Evolutionary conservation across 2,329 filamentous ascomycete genomes (phyloP).

Genomic region (Allantophomopsis lycopodina): DNA sequence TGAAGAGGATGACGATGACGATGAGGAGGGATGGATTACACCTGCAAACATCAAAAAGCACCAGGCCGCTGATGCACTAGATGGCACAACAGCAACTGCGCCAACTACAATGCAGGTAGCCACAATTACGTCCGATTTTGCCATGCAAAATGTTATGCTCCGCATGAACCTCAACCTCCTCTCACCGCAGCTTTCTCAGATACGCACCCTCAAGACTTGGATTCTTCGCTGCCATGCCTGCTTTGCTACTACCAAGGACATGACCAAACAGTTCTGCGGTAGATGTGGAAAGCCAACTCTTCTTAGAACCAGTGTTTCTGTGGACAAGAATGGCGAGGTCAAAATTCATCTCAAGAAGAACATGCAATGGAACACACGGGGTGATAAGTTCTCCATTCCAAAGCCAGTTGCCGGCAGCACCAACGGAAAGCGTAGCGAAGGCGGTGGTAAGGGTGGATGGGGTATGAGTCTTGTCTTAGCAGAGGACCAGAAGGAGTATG

Average conservation of each 20-base stretch:
- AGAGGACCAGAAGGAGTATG: slow-evolving; percentile 93
- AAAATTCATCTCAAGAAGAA: slow-evolving; percentile 82
- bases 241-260: slow-evolving; percentile 74
- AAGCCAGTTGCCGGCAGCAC: slow-evolving; percentile 74
- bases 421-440: slow-evolving; percentile 55
- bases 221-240: slow-evolving; percentile 88
- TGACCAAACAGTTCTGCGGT: slow-evolving; percentile 83
- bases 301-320: slow-evolving; percentile 74
- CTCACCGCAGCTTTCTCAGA: slow-evolving; percentile 63
- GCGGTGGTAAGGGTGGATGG: slow-evolving; percentile 79
- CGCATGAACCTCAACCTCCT: slow-evolving; percentile 90
- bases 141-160: slow-evolving; percentile 93
- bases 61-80: slow-evolving; percentile 49
- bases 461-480: slow-evolving; percentile 71
- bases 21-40: slow-evolving; percentile 81
- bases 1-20: slow-evolving; percentile 20
- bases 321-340: slow-evolving; percentile 68
- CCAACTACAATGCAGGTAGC: slow-evolving; percentile 67
- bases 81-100: slow-evolving; percentile 31
- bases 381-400: slow-evolving; percentile 84
- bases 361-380: slow-evolving; percentile 90
- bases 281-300: slow-evolving; percentile 81
- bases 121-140: slow-evolving; percentile 89
- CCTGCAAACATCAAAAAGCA: slow-evolving; percentile 81
- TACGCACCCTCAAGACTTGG: slow-evolving; percentile 77